phyloP scores from a whole-genome alignment of 768 basidiomycete species.

The Trametes coccinea region DNA sequence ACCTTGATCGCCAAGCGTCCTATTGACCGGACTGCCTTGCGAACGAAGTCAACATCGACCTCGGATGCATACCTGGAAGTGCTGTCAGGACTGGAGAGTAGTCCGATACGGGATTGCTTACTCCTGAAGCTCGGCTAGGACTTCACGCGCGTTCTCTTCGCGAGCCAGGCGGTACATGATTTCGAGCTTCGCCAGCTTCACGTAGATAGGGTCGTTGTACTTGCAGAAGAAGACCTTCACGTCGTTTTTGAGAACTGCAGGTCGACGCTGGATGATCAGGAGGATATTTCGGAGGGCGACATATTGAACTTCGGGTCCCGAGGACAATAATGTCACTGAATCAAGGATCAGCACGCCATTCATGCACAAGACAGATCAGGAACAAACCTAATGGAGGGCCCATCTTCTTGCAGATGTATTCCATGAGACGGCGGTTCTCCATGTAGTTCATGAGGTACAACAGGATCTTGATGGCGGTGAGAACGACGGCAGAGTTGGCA shows the following conservation, averaged over 20 bases:
- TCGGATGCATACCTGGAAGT: slow-evolving; percentile 89
- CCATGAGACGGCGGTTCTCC: slow-evolving; percentile 82
- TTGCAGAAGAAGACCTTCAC: slow-evolving; percentile 99
- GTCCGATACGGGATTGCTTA: slow-evolving; percentile 37
- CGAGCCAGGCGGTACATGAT: slow-evolving; percentile 98
- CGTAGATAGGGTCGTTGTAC: slow-evolving; percentile 99
- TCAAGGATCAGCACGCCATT: slow-evolving; percentile 2
- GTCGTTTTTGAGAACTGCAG: slow-evolving; percentile 90
- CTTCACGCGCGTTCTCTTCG: slow-evolving; percentile 91
- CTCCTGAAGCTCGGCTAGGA: slow-evolving; percentile 95
- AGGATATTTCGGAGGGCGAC: slow-evolving; percentile 96
- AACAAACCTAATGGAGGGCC: slow-evolving; percentile 87
- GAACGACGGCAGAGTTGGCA: slow-evolving; percentile 98
- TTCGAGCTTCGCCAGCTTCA: slow-evolving; percentile 96
- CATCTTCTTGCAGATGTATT: slow-evolving; percentile 96
- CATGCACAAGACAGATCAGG: background rate
- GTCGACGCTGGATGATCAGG: slow-evolving; percentile 94
- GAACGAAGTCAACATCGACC: slow-evolving; percentile 96
- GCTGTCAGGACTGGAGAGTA: background rate
- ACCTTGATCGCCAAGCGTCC: slow-evolving; percentile 99
- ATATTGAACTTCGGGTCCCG: slow-evolving; percentile 98
- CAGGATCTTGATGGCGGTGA: slow-evolving; percentile 96
- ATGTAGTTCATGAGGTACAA: slow-evolving; percentile 99
- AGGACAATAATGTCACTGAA: slow-evolving; percentile 90
- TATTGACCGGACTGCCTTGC: slow-evolving; percentile 96